These are phyloP conservation scores for Clarireedia sp. DNA, from an alignment of 2,329 filamentous ascomycete species.

Conservation along the genomic window DNA sequence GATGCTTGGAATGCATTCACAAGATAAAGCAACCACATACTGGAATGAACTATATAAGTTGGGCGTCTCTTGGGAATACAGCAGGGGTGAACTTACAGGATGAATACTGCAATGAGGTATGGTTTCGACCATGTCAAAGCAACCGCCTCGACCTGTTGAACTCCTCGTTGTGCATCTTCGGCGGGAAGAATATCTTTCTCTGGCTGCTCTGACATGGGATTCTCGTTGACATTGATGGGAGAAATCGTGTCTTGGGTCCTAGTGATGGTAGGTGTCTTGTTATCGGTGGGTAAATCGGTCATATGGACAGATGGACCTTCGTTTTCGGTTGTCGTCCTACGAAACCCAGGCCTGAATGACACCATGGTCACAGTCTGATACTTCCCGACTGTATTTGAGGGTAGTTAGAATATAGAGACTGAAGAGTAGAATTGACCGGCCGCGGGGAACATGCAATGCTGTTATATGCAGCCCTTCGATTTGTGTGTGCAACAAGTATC, in stretches of 20 bases:
- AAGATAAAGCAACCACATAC: slow-evolving; percentile 39
- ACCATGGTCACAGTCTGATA: no score
- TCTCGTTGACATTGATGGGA: neutral
- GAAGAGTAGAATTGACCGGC: no score
- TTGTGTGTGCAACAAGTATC: no score
- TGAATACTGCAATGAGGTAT: slow-evolving; percentile 39
- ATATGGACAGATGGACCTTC: no score
- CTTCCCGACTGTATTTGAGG: no score
- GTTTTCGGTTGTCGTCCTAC: no score
- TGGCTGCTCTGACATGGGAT: slow-evolving; percentile 1
- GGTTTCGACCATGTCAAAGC: slow-evolving; percentile 43
- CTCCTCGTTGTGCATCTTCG: slow-evolving; percentile 31
- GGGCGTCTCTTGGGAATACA: neutral
- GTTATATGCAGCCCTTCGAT: no score
- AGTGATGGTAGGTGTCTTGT: no score
- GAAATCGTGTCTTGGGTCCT: neutral
- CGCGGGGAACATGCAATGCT: no score
- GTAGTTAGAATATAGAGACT: no score
- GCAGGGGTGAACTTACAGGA: slow-evolving; percentile 33
- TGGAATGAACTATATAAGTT: slow-evolving; percentile 20
- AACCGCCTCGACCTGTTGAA: slow-evolving; percentile 44
- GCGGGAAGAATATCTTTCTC: slow-evolving; percentile 11
- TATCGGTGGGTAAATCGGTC: no score
- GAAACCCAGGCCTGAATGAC: no score
- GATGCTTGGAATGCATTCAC: slow-evolving; percentile 35